phyloP scores from a whole-genome alignment of 2,329 filamentous ascomycete species.

The Neonectria sp. region DNA sequence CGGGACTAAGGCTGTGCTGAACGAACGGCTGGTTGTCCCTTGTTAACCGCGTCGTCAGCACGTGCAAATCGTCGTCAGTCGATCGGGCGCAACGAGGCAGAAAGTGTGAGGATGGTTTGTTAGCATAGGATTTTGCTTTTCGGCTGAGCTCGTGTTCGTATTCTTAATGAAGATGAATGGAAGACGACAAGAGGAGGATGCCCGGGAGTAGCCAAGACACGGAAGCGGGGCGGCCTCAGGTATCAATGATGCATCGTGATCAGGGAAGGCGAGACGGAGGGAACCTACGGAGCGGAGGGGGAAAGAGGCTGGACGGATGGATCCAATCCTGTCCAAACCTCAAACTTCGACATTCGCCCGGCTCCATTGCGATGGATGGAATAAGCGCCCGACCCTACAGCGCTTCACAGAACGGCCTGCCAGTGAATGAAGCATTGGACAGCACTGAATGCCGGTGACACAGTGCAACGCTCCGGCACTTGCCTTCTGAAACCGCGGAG shows the following conservation, averaged over 20 bases:
- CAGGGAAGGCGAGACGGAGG: neutral
- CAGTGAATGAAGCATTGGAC: conserved; percentile 7
- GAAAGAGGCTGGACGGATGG: neutral
- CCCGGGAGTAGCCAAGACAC: neutral
- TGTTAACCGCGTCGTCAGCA: neutral
- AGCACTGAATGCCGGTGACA: conserved; percentile 7
- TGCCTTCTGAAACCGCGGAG: conserved; percentile 8
- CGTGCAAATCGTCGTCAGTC: conserved; percentile 18
- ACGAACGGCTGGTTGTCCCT: neutral
- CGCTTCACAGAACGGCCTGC: neutral
- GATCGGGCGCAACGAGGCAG: conserved; percentile 8
- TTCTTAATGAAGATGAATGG: neutral
- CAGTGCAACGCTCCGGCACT: neutral
- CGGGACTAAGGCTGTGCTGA: conserved; percentile 41
- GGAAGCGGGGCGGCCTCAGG: conserved; percentile 12
- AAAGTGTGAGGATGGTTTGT: neutral
- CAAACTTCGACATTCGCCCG: neutral
- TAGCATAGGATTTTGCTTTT: neutral
- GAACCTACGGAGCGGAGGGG: neutral
- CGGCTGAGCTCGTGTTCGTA: conserved; percentile 10
- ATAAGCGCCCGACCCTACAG: conserved; percentile 3
- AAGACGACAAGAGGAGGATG: neutral
- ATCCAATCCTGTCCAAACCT: neutral
- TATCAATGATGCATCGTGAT: conserved; percentile 10
- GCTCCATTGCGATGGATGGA: neutral